Conservation (phyloP, 2,329 filamentous ascomycete species). For the Beauveria asiatica region DNA sequence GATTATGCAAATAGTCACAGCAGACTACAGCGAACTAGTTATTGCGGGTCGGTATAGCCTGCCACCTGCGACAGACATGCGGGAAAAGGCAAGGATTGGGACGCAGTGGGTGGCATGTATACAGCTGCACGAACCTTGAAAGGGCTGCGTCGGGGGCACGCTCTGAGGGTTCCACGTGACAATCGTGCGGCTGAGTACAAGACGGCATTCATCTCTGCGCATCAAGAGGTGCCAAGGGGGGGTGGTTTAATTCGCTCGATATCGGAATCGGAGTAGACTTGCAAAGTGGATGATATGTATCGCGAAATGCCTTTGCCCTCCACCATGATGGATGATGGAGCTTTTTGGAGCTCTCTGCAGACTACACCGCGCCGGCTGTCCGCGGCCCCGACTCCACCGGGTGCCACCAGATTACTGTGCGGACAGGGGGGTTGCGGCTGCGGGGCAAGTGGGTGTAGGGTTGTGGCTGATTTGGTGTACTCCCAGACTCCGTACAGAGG, state of each 20-base stretch:
- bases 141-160: background rate
- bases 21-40: no score
- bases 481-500: no score
- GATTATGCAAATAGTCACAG: no score
- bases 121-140: background rate
- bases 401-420: background rate
- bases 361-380: background rate
- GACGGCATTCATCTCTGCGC: background rate
- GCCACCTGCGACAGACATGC: background rate
- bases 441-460: no score
- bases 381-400: conserved; percentile 3
- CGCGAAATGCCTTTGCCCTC: background rate
- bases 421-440: background rate
- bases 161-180: background rate
- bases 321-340: background rate
- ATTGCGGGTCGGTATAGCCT: no score
- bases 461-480: background rate
- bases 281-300: no score
- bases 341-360: background rate
- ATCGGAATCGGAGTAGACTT: background rate
- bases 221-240: no score
- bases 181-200: background rate
- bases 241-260: background rate
- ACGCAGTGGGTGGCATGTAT: background rate
- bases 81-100: background rate